Percentiles rank a stretch among this genome's conserved stretches.
These are phyloP conservation scores for Aspergillus indologenus DNA, from an alignment of 495 filamentous ascomycete species.

Conservation along the genomic window DNA sequence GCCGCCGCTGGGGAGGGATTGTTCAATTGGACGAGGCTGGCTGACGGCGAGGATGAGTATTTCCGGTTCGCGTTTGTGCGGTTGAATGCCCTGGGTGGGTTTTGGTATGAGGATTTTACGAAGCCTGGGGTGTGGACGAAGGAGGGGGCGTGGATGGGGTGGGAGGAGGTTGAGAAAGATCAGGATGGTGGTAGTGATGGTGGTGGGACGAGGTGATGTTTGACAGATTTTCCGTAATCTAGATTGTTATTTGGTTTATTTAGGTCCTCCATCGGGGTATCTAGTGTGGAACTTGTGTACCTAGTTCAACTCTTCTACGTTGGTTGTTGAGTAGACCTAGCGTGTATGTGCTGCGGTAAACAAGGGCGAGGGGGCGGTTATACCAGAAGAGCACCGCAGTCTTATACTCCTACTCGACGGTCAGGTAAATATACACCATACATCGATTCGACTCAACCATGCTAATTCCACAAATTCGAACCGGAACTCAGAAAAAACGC, in stretches of 20 bases:
- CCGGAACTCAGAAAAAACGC: neutral
- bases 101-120: slow-evolving; percentile 70
- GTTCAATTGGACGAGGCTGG: slow-evolving; percentile 46
- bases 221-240: too few relatives aligned
- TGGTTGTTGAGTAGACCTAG: too few relatives aligned
- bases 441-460: neutral
- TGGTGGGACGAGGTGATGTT: neutral
- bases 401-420: too few relatives aligned
- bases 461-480: neutral
- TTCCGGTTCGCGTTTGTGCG: slow-evolving; percentile 78
- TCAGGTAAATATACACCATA: neutral
- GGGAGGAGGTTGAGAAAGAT: neutral
- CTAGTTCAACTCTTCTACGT: too few relatives aligned
- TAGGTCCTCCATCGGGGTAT: too few relatives aligned
- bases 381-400: too few relatives aligned
- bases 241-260: too few relatives aligned
- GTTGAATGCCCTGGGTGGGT: slow-evolving; percentile 47
- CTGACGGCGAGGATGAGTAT: slow-evolving; percentile 58
- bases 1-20: slow-evolving; percentile 16
- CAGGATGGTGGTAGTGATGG: neutral
- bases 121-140: slow-evolving; percentile 65
- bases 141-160: slow-evolving; percentile 41
- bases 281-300: too few relatives aligned
- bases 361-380: too few relatives aligned
- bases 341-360: too few relatives aligned